These are phyloP conservation scores for Starmera stellimalicola DNA, from an alignment of 1,139 yeast genomes.

Conservation along the genomic window DNA sequence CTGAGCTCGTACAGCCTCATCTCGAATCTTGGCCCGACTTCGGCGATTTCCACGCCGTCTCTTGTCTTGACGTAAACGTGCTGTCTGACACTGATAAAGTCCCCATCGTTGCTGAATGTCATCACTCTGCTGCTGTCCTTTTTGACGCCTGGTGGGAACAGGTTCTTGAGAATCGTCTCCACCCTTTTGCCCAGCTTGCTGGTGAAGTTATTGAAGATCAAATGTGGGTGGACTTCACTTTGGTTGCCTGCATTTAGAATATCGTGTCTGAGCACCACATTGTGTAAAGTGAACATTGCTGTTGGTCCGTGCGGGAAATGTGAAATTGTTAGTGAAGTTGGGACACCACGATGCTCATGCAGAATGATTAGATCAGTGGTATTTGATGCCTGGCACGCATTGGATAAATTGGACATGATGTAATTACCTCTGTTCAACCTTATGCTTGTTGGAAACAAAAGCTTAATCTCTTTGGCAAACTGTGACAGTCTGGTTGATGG, in stretches of 20 bases:
- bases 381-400: conserved; percentile 68
- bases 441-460: conserved; percentile 82
- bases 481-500: conserved; percentile 81
- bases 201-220: conserved; percentile 87
- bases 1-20: conserved; percentile 85
- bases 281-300: conserved; percentile 87
- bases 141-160: conserved; percentile 97
- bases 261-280: conserved; percentile 91
- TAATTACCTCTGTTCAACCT: conserved; percentile 91
- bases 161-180: conserved; percentile 69
- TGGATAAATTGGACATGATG: conserved; percentile 74
- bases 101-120: conserved; percentile 84
- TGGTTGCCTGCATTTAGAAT: conserved; percentile 78
- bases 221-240: conserved; percentile 87
- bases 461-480: conserved; percentile 84
- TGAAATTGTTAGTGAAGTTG: conserved; percentile 83
- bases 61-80: conserved; percentile 87
- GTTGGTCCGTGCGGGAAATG: conserved; percentile 99
- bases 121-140: conserved; percentile 81
- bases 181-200: conserved; percentile 79
- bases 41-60: conserved; percentile 87
- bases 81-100: conserved; percentile 87
- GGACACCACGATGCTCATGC: conserved; percentile 98
- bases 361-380: conserved; percentile 77
- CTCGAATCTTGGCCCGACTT: conserved; percentile 97